Base-by-base conservation (phyloP, 2,329 filamentous ascomycete species). In the Pseudogymnoascus sp. region DNA sequence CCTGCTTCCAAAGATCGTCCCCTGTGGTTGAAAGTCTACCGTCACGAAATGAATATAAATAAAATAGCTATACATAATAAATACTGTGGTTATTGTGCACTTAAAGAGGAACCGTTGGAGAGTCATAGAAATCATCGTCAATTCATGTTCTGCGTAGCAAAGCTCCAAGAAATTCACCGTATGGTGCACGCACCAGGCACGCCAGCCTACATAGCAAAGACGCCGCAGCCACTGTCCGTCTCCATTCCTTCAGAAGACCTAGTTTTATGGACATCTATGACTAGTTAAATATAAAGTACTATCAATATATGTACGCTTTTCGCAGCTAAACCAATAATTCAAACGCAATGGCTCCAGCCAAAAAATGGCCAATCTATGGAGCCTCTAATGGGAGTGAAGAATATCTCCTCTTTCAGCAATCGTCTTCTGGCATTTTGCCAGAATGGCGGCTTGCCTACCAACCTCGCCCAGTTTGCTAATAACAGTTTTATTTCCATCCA, bases 401-500 rank as follows among this genome's bases (percentile, higher is more conserved):
- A 72, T 64, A 47, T 71, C 68, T 6, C 69, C 70, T 57, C 68
- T 71, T 39, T 72, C 67, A 25, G 67, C 68, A 41, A 71, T 64
- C 30, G 65, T 66, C 67, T 80, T 82, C 70, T 89, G 86, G 69
- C 90, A 93, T 73, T 91, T 89, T 43, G 85, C 82, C 66, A 92
- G 76, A 61, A 93, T 89, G 59, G 84, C 82, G 11, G 90, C 88
- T 75, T 95, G 91, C 69, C 86, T 86, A 25, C 87, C 87, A 1
- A 96, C 86, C 69, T 96, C 89, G 3, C 84, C 87, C 57, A 96
- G 78, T 47, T 84, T 81, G 14, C 88, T 80, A 67, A 96, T 83
- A 11, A 96, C 90, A 67, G 90, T 80, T 73, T 87, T 87, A 72
- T 94, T 96, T 5, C 91, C 89, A 66, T 91, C 84, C 16, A 89